phyloP scores from a whole-genome alignment of 2,329 filamentous ascomycete species.

The Stemphylium vesicarium region DNA sequence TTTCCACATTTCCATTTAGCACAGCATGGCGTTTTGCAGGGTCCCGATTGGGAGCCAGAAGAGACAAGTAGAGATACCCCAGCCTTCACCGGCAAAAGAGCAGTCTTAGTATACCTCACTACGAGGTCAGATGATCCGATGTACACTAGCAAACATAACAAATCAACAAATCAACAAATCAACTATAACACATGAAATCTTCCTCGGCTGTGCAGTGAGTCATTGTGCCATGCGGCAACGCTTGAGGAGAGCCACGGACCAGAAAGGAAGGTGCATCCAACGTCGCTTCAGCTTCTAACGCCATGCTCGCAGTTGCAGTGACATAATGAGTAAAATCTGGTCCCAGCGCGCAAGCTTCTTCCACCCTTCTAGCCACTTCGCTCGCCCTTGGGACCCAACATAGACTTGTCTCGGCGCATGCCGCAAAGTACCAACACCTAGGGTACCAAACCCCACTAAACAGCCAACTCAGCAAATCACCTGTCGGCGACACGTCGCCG shows the following conservation, averaged over 20 bases:
- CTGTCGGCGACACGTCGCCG: conserved; percentile 12
- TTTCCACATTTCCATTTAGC: conserved; percentile 24
- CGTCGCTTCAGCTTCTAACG: neutral
- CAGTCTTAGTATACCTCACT: conserved; percentile 27
- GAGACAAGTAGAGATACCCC: conserved; percentile 38
- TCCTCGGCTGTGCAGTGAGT: neutral
- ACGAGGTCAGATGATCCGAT: conserved; percentile 29
- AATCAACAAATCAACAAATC: conserved; percentile 1
- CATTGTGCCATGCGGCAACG: neutral
- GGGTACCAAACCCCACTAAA: conserved; percentile 3
- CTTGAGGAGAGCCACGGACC: neutral
- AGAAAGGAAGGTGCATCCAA: conserved; percentile 8
- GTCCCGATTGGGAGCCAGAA: conserved; percentile 18
- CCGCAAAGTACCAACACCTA: conserved; percentile 11
- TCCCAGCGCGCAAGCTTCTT: conserved; percentile 9
- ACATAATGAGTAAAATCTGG: conserved; percentile 1
- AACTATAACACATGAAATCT: neutral
- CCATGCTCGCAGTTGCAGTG: conserved; percentile 5
- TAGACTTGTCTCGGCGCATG: conserved; percentile 14
- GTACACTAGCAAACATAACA: neutral
- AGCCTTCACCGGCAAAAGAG: conserved; percentile 32
- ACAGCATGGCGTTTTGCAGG: conserved; percentile 41
- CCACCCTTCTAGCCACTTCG: conserved; percentile 15
- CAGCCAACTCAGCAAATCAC: conserved; percentile 7
- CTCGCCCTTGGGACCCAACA: neutral